Evolutionary conservation across 2,329 filamentous ascomycete species (phyloP), one percentile per base, ranked within the genome.

Genomic region (Ophiostoma sp.): DNA sequence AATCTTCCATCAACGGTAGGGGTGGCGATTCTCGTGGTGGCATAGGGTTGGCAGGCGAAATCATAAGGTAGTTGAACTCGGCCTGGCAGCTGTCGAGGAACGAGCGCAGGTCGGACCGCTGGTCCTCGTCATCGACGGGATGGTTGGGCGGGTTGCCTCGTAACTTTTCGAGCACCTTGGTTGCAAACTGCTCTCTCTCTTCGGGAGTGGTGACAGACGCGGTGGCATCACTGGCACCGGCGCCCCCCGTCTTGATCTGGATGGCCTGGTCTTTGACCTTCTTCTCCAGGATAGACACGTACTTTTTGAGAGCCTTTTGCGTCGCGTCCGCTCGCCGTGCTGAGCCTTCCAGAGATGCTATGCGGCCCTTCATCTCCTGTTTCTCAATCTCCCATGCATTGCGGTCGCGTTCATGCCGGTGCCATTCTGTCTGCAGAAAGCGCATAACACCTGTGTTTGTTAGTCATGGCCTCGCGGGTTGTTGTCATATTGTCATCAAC

Each of bases 311-410:
- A 44, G 93, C 92, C 80, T 94, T 93, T 76, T 96, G 94, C 71
- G 94, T 88, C 72, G 92, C 90, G 80, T 96, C 95, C 68, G 92
- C 90, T 74, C 94, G 92, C 74, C 94, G 86, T 41, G 90, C 87
- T 75, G 96, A 92, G 69, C 95, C 95, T 81, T 99, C 95, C 74
- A 98, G 87, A 76, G 92, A 91, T 68, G 94, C 94, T 81, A 99
- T 97, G 77, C 96, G 90, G 75, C 92, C 93, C 83, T 96, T 97
- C 95, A 99, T 98, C 82, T 99, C 95, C 76, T 96, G 95, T 78
- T 93, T 90, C 81, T 99, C 95, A 78, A 99, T 99, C 80, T 99
- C 95, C 95, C 95, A 99, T 52, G 93, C 90, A 81, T 99, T 99
- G 76, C 95, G 89, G 78, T 97, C 95, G 81, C 95, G 91, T 81